Conservation (phyloP, 148 eudicot species). For the Pouteria glomerata region DNA sequence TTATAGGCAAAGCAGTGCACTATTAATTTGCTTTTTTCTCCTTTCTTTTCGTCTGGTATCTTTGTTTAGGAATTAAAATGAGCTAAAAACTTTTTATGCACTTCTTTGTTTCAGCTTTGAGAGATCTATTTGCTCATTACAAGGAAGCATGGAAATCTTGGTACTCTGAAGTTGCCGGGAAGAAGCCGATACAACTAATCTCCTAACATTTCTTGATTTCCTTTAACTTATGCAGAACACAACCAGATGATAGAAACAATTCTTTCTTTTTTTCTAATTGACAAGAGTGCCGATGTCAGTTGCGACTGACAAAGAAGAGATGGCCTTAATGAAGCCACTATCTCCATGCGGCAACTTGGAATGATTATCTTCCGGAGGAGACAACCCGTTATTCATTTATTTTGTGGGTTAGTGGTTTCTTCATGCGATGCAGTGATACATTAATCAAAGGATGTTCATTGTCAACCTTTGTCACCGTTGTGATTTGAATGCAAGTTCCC, state of each 20-base stretch:
- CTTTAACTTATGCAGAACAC: not conserved
- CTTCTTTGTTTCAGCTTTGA: slow-evolving; percentile 52
- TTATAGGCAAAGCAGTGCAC: too few relatives aligned
- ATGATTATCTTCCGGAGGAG: slow-evolving; percentile 2
- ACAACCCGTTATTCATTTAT: too few relatives aligned
- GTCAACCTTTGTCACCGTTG: too few relatives aligned
- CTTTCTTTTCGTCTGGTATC: not conserved
- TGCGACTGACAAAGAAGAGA: slow-evolving; percentile 10
- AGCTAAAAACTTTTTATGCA: not conserved
- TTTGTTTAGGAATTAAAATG: not conserved
- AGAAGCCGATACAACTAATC: slow-evolving; percentile 44
- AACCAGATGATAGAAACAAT: not conserved
- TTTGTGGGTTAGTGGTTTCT: too few relatives aligned
- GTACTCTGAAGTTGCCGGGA: slow-evolving; percentile 76
- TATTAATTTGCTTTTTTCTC: not conserved
- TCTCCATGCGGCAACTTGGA: slow-evolving; percentile 27
- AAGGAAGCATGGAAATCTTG: slow-evolving; percentile 85
- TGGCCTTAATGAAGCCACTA: slow-evolving; percentile 27
- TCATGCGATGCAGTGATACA: too few relatives aligned
- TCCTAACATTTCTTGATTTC: slow-evolving; percentile 22
- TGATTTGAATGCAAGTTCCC: too few relatives aligned
- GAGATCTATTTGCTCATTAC: slow-evolving; percentile 74
- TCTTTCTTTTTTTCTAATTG: too few relatives aligned
- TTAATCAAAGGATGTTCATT: too few relatives aligned
- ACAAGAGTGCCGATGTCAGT: too few relatives aligned